phyloP scores from a whole-genome alignment of 2,329 filamentous ascomycete species.

The Fonsecaea nubica region DNA sequence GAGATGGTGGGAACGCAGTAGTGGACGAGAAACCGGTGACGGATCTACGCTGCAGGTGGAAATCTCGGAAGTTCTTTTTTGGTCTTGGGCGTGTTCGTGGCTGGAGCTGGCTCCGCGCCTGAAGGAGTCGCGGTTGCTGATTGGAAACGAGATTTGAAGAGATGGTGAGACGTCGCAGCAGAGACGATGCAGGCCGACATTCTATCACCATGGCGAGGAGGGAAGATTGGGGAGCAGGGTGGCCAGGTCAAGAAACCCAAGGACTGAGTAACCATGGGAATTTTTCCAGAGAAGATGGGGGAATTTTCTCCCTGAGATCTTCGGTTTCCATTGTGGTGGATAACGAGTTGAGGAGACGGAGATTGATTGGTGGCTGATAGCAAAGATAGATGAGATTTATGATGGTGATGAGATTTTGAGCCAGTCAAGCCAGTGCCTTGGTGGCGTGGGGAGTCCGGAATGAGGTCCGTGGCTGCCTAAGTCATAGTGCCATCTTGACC shows the following conservation, averaged over 20 bases:
- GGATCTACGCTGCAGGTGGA: slow-evolving; percentile 21
- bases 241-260: not conserved
- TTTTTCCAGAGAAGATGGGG: not conserved
- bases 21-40: slow-evolving; percentile 22
- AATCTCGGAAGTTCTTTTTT: slow-evolving; percentile 5
- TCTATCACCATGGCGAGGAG: slow-evolving; percentile 14
- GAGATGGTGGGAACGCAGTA: slow-evolving; percentile 13
- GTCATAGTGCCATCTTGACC: not conserved
- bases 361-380: slow-evolving; percentile 5
- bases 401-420: not conserved
- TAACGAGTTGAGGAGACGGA: not conserved
- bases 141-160: slow-evolving; percentile 12
- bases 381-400: not conserved
- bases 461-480: not conserved
- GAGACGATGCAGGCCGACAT: slow-evolving; percentile 10
- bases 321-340: slow-evolving; percentile 7
- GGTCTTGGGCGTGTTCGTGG: slow-evolving; percentile 4
- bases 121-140: slow-evolving; percentile 9
- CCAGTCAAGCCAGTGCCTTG: not conserved
- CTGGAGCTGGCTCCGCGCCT: not conserved
- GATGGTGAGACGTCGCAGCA: slow-evolving; percentile 24
- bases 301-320: slow-evolving; percentile 10
- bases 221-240: not conserved
- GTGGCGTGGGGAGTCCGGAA: not conserved
- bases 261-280: not conserved